Percentiles rank a stretch among this genome's conserved stretches.
These are phyloP conservation scores for Coemansia sp. DNA, from an alignment of 192 early-diverging fungal species.

Conservation along the genomic window DNA sequence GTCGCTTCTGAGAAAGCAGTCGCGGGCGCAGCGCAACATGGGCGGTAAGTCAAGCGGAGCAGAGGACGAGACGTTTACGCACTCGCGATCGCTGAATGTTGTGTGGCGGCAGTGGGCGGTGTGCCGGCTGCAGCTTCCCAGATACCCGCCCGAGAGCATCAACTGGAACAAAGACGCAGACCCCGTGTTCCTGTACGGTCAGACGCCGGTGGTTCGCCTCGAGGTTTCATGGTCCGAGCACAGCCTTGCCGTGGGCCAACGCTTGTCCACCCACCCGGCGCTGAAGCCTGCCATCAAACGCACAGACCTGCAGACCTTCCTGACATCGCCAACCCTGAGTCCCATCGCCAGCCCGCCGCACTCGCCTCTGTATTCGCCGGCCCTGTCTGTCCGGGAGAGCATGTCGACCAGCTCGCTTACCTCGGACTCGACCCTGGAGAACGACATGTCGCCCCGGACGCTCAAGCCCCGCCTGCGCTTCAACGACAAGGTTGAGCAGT, in stretches of 20 bases:
- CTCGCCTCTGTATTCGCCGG: conserved; percentile 41
- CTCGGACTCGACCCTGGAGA: conserved; percentile 43
- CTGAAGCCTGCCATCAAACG: conserved; percentile 51
- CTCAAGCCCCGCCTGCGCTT: conserved; percentile 52
- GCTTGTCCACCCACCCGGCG: neutral
- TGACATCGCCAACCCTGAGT: conserved; percentile 52
- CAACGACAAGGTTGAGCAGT: conserved; percentile 59
- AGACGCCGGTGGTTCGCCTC: conserved; percentile 44
- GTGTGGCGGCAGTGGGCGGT: conserved; percentile 55
- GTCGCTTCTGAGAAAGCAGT: conserved; percentile 36
- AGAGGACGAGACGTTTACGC: conserved; percentile 45
- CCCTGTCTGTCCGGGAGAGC: conserved; percentile 48
- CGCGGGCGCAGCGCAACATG: conserved; percentile 19
- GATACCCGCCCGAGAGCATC: conserved; percentile 53
- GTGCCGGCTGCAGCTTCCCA: conserved; percentile 37
- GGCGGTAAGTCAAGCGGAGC: conserved; percentile 13
- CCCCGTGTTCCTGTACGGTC: conserved; percentile 55
- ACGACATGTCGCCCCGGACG: conserved; percentile 13
- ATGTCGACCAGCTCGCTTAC: conserved; percentile 53
- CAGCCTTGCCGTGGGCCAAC: conserved; percentile 10
- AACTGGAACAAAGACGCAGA: conserved; percentile 60
- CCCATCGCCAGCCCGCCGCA: conserved; percentile 39
- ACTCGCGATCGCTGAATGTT: conserved; percentile 48
- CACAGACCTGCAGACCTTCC: conserved; percentile 51
- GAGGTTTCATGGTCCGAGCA: conserved; percentile 45